These are phyloP conservation scores for Apiotrichum laibachii DNA, from an alignment of 1,284 basidiomycete genomes.

Conservation along the genomic window DNA sequence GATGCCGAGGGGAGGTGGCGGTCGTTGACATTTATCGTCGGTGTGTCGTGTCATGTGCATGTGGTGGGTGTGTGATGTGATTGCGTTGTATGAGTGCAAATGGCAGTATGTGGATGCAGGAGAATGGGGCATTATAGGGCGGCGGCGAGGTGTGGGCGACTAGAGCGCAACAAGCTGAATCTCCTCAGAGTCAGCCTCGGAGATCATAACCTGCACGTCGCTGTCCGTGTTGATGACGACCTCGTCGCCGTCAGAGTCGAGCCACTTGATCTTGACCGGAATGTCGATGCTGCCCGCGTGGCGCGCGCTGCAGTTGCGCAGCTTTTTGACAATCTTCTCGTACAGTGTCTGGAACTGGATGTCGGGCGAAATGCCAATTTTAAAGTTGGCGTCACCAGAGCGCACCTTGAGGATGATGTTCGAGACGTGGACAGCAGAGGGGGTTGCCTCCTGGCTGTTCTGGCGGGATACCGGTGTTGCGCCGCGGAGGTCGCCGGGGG, in stretches of 20 bases:
- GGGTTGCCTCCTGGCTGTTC: constrained; percentile 25
- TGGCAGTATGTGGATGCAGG: no score
- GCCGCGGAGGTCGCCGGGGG: constrained; percentile 53
- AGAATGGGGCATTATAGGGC: no score
- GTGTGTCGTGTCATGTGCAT: no score
- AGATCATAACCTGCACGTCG: constrained; percentile 46
- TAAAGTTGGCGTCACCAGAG: constrained; percentile 60
- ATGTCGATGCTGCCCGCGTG: constrained; percentile 73
- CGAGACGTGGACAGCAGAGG: constrained; percentile 6
- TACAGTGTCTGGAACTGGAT: constrained; percentile 78
- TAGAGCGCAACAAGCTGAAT: constrained; percentile 23
- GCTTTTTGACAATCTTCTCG: constrained; percentile 87
- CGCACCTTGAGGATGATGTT: constrained; percentile 71
- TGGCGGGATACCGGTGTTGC: constrained; percentile 36
- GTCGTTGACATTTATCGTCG: no score
- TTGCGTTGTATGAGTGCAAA: no score
- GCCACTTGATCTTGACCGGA: constrained; percentile 43
- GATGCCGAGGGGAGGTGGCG: background rate
- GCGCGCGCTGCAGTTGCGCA: constrained; percentile 75
- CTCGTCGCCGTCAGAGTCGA: constrained; percentile 46
- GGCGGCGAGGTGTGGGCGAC: background rate
- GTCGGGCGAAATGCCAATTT: constrained; percentile 76
- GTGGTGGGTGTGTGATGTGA: no score
- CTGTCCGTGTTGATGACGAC: constrained; percentile 42
- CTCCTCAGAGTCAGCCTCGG: constrained; percentile 26